These are phyloP conservation scores for Mycena alexandri DNA, from an alignment of 768 basidiomycete species.

Conservation along the genomic window DNA sequence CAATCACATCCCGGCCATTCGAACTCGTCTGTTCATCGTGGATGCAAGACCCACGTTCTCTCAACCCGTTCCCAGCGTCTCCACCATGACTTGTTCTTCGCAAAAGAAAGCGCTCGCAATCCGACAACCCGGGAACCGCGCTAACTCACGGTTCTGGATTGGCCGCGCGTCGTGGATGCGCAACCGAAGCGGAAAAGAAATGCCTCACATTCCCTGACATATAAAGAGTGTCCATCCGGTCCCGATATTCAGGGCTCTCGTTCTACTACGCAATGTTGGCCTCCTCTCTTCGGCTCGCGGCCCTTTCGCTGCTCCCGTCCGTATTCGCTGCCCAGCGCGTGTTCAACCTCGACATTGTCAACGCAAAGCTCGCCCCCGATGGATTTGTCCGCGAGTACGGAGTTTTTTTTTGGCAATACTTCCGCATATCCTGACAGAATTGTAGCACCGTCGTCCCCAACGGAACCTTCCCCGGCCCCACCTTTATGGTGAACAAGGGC, in stretches of 20 bases:
- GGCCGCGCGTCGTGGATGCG: slow-evolving; percentile 18
- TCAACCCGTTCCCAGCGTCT: background rate
- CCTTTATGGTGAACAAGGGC: slow-evolving; percentile 41
- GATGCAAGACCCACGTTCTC: slow-evolving; percentile 8
- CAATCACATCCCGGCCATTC: slow-evolving; percentile 12
- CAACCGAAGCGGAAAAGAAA: background rate
- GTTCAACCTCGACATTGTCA: slow-evolving; percentile 39
- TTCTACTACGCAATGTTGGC: slow-evolving; percentile 29
- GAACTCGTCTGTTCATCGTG: background rate
- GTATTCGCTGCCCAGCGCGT: slow-evolving; percentile 25
- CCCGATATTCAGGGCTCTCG: slow-evolving; percentile 24
- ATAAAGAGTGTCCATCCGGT: slow-evolving; percentile 23
- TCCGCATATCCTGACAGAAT: background rate
- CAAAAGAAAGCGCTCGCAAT: background rate
- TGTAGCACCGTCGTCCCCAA: slow-evolving; percentile 44
- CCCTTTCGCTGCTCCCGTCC: slow-evolving; percentile 28
- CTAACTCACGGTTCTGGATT: slow-evolving; percentile 13
- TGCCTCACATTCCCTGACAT: slow-evolving; percentile 19
- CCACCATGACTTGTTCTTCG: slow-evolving; percentile 8
- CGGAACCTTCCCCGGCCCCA: slow-evolving; percentile 47
- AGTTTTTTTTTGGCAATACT: no score
- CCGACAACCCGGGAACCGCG: background rate
- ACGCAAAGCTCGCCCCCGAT: slow-evolving; percentile 36
- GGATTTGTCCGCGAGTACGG: slow-evolving; percentile 36
- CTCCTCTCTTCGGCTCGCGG: slow-evolving; percentile 31